Evolutionary conservation across 2,329 filamentous ascomycete genomes (phyloP).

Genomic region (Fusarium buharicum): DNA sequence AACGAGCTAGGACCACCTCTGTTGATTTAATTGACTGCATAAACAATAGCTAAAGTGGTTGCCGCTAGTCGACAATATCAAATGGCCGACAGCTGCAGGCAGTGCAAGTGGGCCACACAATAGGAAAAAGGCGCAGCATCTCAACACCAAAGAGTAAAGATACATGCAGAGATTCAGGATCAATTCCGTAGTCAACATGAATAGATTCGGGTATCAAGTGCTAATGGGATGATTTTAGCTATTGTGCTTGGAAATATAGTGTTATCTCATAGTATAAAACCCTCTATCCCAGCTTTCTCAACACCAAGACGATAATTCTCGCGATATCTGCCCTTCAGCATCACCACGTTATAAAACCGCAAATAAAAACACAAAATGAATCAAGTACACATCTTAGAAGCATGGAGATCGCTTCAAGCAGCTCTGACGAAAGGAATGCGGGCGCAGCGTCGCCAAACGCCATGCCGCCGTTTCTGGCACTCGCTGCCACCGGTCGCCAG

Average conservation of each 20-base stretch:
- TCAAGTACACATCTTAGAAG: background rate
- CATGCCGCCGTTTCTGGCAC: background rate
- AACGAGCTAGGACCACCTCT: background rate
- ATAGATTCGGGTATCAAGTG: background rate
- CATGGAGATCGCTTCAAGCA: background rate
- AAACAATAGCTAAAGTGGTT: constrained; percentile 1
- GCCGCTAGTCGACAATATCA: constrained; percentile 21
- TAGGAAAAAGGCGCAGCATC: background rate
- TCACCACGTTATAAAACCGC: background rate
- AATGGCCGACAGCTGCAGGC: constrained; percentile 10
- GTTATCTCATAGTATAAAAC: constrained; percentile 7
- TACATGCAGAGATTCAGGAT: background rate
- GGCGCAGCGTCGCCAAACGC: background rate
- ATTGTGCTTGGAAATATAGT: constrained; percentile 1
- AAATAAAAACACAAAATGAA: background rate
- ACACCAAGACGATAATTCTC: constrained; percentile 6
- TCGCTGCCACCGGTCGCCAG: constrained; percentile 13
- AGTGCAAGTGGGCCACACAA: constrained; percentile 1
- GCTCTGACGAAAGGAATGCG: background rate
- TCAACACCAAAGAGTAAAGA: constrained; percentile 11
- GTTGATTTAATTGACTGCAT: background rate
- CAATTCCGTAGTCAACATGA: background rate
- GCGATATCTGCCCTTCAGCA: constrained; percentile 6
- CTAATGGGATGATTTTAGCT: background rate
- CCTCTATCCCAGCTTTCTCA: background rate